phyloP scores from a whole-genome alignment of 1,139 yeast genomes.

The Suhomyces atakaporum region DNA sequence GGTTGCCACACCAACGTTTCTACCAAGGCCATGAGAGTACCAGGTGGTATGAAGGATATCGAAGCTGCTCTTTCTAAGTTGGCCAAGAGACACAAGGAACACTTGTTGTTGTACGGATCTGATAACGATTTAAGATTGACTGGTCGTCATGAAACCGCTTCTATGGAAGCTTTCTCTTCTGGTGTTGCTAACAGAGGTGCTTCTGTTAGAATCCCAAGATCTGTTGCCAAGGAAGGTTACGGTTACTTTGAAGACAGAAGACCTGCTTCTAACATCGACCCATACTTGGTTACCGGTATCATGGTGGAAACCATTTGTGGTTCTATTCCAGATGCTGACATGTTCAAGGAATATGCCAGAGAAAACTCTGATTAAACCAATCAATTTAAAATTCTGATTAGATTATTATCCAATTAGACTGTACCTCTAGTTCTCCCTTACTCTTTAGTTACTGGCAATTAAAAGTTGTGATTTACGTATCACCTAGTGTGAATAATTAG shows the following conservation, averaged over 20 bases:
- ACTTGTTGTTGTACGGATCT: conserved; percentile 90
- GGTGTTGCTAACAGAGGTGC: conserved; percentile 99
- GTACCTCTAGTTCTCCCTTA: conserved; percentile 10
- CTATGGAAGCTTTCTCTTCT: conserved; percentile 83
- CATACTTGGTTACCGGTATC: conserved; percentile 97
- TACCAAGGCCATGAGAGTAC: conserved; percentile 83
- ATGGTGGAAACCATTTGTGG: conserved; percentile 97
- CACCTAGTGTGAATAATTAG: conserved; percentile 6
- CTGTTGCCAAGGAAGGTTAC: conserved; percentile 95
- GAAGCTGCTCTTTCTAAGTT: conserved; percentile 92
- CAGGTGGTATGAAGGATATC: conserved; percentile 95
- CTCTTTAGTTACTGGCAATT: conserved; percentile 3
- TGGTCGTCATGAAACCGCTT: conserved; percentile 98
- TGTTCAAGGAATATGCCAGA: conserved; percentile 85
- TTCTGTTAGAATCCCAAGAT: conserved; percentile 96
- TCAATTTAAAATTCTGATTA: neutral
- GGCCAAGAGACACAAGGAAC: conserved; percentile 95
- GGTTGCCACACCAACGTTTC: conserved; percentile 99
- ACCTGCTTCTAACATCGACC: conserved; percentile 99
- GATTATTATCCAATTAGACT: conserved; percentile 1
- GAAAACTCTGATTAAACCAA: conserved; percentile 45
- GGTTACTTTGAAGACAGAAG: conserved; percentile 99
- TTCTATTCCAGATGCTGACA: conserved; percentile 92
- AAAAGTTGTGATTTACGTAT: conserved; percentile 5
- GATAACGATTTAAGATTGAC: conserved; percentile 95